phyloP scores from a whole-genome alignment of 2,329 filamentous ascomycete species.

The Blastomyces percursus region DNA sequence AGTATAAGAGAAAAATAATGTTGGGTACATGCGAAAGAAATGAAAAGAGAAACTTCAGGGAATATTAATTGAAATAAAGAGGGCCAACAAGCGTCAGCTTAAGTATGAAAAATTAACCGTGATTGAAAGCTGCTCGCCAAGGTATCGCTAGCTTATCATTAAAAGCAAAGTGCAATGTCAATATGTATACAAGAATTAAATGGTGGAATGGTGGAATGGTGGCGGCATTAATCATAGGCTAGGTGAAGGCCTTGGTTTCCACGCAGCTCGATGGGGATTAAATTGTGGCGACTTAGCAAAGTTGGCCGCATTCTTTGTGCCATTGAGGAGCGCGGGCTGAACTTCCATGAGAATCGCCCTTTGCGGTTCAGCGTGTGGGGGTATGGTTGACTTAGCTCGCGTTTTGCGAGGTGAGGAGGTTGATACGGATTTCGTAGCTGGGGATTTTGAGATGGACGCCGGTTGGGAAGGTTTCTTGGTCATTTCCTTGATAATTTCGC shows the following conservation, averaged over 20 bases:
- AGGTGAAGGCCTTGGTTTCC: conserved; percentile 12
- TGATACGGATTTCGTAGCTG: not conserved
- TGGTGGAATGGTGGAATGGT: not conserved
- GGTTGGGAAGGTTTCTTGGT: conserved; percentile 23
- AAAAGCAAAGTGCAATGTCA: not conserved
- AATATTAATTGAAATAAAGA: not conserved
- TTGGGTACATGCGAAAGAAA: too few species aligned
- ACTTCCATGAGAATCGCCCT: conserved; percentile 37
- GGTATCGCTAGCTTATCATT: not conserved
- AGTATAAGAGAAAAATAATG: not conserved
- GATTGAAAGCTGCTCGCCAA: not conserved
- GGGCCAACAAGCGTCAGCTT: not conserved
- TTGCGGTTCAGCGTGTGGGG: conserved; percentile 32
- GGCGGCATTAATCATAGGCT: conserved; percentile 6
- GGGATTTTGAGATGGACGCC: conserved; percentile 12
- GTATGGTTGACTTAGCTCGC: conserved; percentile 20
- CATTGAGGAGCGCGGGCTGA: conserved; percentile 26
- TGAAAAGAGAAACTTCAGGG: not conserved
- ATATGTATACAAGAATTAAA: not conserved
- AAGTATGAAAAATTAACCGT: not conserved
- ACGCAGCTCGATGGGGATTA: conserved; percentile 9
- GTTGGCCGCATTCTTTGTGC: conserved; percentile 8
- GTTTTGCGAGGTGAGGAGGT: conserved; percentile 10
- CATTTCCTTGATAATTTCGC: conserved; percentile 55
- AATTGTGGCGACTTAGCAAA: conserved; percentile 9